phyloP scores from a whole-genome alignment of 176 grass and related monocot genomes.

The Oryza punctata region DNA sequence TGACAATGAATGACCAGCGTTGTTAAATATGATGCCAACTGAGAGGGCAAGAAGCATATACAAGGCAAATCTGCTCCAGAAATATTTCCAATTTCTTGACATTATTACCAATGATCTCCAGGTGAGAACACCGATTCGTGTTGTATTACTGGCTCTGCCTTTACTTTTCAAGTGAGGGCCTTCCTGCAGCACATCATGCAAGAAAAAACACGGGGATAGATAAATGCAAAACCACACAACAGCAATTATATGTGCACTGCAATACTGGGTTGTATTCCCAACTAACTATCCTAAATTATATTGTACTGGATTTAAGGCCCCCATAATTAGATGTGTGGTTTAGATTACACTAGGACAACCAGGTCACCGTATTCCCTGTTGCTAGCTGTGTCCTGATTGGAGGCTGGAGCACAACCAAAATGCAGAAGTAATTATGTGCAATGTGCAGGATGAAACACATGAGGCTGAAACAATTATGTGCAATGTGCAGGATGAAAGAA shows the following conservation, averaged over 20 bases:
- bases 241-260: neutral
- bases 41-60: slow-evolving; percentile 78
- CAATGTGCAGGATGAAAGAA: neutral
- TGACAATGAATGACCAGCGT: slow-evolving; percentile 84
- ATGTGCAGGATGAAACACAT: neutral
- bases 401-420: neutral
- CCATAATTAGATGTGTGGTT: neutral
- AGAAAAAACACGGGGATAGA: neutral
- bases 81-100: slow-evolving; percentile 96
- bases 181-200: slow-evolving; percentile 64
- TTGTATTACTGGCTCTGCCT: slow-evolving; percentile 64
- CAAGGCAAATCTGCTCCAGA: slow-evolving; percentile 81
- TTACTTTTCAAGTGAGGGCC: slow-evolving; percentile 80
- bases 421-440: neutral
- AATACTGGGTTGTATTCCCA: neutral
- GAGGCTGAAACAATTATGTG: neutral
- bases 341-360: neutral
- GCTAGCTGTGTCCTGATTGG: neutral
- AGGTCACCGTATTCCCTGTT: neutral
- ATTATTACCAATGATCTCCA: slow-evolving; percentile 94
- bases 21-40: slow-evolving; percentile 73
- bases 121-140: slow-evolving; percentile 67
- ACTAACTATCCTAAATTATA: neutral
- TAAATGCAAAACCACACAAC: slow-evolving; percentile 13
- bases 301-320: neutral